These are phyloP conservation scores for Xylaria sp. DNA, from an alignment of 2,329 filamentous ascomycete species.

Conservation along the genomic window DNA sequence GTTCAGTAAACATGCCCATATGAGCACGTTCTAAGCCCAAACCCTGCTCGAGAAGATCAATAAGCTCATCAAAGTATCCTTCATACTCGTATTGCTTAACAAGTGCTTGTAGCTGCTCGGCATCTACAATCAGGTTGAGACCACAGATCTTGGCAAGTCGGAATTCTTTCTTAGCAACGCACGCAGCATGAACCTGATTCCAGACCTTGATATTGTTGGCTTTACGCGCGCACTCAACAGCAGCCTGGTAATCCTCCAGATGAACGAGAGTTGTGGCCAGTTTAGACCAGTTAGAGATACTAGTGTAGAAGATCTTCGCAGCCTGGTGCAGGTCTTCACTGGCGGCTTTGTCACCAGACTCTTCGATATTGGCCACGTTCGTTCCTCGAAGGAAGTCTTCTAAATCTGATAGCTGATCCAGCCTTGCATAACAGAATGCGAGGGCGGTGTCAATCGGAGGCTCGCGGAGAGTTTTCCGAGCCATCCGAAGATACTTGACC, in stretches of 20 bases:
- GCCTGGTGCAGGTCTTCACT: constrained; percentile 94
- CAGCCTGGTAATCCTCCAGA: constrained; percentile 94
- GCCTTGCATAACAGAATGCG: constrained; percentile 91
- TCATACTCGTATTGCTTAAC: constrained; percentile 97
- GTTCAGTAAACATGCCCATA: constrained; percentile 96
- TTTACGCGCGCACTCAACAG: constrained; percentile 96
- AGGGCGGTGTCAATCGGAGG: constrained; percentile 92
- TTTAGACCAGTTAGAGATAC: constrained; percentile 99
- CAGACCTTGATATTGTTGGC: constrained; percentile 99
- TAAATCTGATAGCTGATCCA: constrained; percentile 90
- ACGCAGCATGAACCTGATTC: constrained; percentile 98
- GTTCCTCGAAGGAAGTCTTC: constrained; percentile 95
- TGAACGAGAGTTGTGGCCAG: constrained; percentile 98
- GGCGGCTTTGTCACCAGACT: constrained; percentile 98
- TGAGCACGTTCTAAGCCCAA: constrained; percentile 91
- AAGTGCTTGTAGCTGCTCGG: constrained; percentile 90
- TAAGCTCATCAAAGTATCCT: constrained; percentile 98
- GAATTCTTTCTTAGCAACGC: constrained; percentile 98
- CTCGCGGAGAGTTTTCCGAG: constrained; percentile 94
- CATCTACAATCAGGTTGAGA: constrained; percentile 96
- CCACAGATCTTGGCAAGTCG: constrained; percentile 98
- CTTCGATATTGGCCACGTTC: constrained; percentile 95
- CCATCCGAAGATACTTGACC: constrained; percentile 96
- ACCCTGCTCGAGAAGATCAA: constrained; percentile 91
- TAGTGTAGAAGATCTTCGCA: constrained; percentile 98